These are phyloP conservation scores for Botrytis deweyae DNA, from an alignment of 2,329 filamentous ascomycete species.

Conservation along the genomic window DNA sequence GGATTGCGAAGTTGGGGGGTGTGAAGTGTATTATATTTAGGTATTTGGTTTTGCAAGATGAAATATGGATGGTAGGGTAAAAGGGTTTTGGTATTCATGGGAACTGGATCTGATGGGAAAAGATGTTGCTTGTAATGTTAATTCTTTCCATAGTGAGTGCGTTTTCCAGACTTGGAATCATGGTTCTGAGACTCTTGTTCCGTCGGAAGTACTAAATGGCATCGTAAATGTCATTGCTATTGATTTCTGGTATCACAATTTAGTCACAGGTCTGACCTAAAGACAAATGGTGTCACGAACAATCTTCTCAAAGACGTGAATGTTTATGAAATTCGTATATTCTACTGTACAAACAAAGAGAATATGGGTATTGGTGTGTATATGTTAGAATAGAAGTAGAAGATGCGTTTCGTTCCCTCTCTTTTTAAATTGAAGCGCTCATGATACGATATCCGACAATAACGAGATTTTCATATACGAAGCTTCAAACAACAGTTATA, in stretches of 20 bases:
- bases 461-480: background rate
- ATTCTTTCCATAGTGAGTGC: background rate
- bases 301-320: background rate
- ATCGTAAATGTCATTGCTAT: background rate
- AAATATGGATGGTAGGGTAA: background rate
- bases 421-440: background rate
- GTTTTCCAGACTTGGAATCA: background rate
- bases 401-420: background rate
- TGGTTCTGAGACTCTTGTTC: background rate
- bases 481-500: background rate
- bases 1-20: too few species aligned
- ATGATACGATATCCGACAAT: too few species aligned
- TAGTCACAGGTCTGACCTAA: too few species aligned
- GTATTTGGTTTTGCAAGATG: background rate
- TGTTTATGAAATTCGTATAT: background rate
- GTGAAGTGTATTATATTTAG: too few species aligned
- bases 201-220: background rate
- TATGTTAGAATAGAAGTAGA: background rate
- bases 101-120: too few species aligned
- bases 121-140: background rate
- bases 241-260: background rate
- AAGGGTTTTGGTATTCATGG: too few species aligned
- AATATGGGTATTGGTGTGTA: background rate
- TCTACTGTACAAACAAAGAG: background rate
- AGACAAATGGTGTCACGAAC: accelerated